phyloP scores from a whole-genome alignment of 2,329 filamentous ascomycete species.

The Pseudodiploospora longispora region DNA sequence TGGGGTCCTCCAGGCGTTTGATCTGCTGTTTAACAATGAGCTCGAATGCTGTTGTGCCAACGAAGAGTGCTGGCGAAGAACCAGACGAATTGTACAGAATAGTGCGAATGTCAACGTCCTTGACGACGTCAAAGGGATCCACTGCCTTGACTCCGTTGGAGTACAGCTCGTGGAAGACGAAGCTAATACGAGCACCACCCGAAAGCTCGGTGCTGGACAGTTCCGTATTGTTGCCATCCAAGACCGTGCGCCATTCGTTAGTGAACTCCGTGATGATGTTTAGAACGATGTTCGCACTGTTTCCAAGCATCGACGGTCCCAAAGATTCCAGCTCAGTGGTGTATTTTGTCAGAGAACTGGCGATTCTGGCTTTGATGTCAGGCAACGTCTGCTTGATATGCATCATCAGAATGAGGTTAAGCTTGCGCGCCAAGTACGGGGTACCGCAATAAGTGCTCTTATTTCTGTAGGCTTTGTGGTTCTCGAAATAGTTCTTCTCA shows the following conservation, averaged over 20 bases:
- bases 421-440: conserved; percentile 89
- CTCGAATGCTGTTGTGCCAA: conserved; percentile 96
- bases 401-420: conserved; percentile 99
- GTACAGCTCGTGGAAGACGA: conserved; percentile 98
- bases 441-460: conserved; percentile 99
- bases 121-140: conserved; percentile 94
- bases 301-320: conserved; percentile 90
- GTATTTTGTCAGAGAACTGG: conserved; percentile 92
- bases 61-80: conserved; percentile 90
- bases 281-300: conserved; percentile 91
- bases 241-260: conserved; percentile 91
- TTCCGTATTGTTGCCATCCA: conserved; percentile 95
- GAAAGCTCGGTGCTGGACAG: conserved; percentile 91
- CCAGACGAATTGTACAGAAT: conserved; percentile 99
- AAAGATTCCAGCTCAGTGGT: conserved; percentile 69
- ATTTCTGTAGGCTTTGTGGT: conserved; percentile 96
- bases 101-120: conserved; percentile 94
- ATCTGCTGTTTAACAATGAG: conserved; percentile 98
- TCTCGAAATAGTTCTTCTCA: conserved; percentile 96
- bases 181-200: conserved; percentile 95
- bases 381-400: conserved; percentile 99
- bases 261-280: conserved; percentile 99
- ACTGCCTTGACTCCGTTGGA: conserved; percentile 95
- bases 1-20: conserved; percentile 90
- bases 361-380: conserved; percentile 95